A percentile compares a stretch with the other conserved stretches of the same genome.
Conservation (phyloP, 495 filamentous ascomycete genomes). For the Penicillium steckii region DNA sequence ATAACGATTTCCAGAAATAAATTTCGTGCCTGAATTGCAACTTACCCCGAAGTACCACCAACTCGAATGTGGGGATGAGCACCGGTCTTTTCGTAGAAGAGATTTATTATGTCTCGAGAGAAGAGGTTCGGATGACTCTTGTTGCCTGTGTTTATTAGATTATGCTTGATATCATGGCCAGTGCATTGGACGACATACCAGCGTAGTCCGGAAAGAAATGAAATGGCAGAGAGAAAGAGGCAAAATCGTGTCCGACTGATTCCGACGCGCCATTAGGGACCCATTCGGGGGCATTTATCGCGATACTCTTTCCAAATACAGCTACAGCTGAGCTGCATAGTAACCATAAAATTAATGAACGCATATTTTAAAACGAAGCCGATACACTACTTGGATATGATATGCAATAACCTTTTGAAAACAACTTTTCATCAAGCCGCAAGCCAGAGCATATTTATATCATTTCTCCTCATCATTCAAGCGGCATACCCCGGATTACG, state of each 20-base stretch:
- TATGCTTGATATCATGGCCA: neutral
- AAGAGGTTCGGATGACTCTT: constrained; percentile 13
- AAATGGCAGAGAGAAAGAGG: constrained; percentile 7
- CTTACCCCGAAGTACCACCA: constrained; percentile 14
- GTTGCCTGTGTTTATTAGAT: constrained; percentile 3
- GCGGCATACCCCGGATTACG: neutral
- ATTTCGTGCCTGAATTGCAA: neutral
- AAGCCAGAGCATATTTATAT: neutral
- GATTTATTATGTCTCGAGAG: constrained; percentile 13
- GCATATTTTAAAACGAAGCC: neutral
- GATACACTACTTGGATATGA: neutral
- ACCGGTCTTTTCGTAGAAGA: constrained; percentile 11
- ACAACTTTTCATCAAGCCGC: neutral
- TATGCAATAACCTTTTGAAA: neutral
- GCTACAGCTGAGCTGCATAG: neutral
- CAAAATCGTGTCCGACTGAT: constrained; percentile 7
- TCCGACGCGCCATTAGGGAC: neutral
- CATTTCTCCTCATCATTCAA: neutral
- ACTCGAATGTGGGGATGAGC: constrained; percentile 14
- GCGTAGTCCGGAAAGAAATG: constrained; percentile 13
- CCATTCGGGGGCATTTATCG: neutral
- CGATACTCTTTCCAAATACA: too few species aligned
- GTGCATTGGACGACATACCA: neutral
- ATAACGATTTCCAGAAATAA: too few species aligned
- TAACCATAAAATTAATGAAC: neutral